Evolutionary conservation across 192 early-diverging fungal genomes (phyloP).

Genomic region (Dissophora ornata): DNA sequence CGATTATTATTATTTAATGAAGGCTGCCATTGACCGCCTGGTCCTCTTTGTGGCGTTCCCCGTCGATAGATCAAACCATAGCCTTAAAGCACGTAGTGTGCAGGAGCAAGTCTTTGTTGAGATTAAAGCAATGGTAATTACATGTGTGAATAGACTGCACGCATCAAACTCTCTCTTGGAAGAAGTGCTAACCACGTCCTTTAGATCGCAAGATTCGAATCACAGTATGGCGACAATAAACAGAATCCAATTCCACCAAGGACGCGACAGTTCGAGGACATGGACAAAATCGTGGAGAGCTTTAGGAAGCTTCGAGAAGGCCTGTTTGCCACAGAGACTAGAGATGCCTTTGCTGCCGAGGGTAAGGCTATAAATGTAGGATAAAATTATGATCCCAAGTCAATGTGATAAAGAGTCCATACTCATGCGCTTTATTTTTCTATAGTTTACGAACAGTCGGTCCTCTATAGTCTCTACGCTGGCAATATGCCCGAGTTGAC

Average conservation of each 20-base stretch:
- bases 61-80: conserved; percentile 43
- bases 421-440: neutral
- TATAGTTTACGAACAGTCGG: conserved; percentile 42
- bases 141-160: neutral
- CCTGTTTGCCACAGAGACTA: conserved; percentile 32
- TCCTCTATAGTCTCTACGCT: conserved; percentile 43
- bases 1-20: neutral
- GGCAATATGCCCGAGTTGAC: conserved; percentile 49
- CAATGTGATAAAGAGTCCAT: too few species aligned
- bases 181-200: neutral
- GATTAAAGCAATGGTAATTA: conserved; percentile 54
- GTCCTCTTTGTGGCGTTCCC: neutral
- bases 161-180: too few species aligned
- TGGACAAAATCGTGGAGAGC: conserved; percentile 39
- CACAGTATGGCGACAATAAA: conserved; percentile 26
- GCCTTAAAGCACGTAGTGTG: conserved; percentile 41
- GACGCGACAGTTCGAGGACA: conserved; percentile 24
- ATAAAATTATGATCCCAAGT: too few species aligned
- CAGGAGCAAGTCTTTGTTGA: conserved; percentile 49
- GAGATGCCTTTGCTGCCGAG: conserved; percentile 33
- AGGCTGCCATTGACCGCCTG: neutral
- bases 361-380: too few species aligned
- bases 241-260: conserved; percentile 23
- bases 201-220: conserved; percentile 32
- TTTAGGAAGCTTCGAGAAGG: conserved; percentile 49